These are phyloP conservation scores for Allomyces javanicus DNA, from an alignment of 192 early-diverging fungal species.

Conservation along the genomic window DNA sequence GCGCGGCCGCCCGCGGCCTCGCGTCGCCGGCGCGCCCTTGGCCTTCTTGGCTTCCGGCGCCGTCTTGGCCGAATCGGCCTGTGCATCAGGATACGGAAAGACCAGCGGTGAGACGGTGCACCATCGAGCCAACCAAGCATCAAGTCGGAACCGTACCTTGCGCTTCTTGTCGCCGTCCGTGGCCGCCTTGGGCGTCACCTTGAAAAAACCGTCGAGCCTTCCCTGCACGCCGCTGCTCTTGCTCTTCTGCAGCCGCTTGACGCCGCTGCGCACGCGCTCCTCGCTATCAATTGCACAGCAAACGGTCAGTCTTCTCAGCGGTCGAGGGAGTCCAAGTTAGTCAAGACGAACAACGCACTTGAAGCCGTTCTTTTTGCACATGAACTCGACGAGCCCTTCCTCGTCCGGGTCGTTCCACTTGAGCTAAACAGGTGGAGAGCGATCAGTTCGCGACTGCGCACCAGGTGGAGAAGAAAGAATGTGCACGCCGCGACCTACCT, in stretches of 20 bases:
- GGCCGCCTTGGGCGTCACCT: conserved; percentile 13
- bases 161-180: conserved; percentile 10
- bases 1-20: no score
- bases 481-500: conserved; percentile 22
- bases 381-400: conserved; percentile 66
- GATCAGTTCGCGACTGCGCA: background rate
- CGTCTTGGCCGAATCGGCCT: no score
- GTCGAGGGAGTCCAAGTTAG: background rate
- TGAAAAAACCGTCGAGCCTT: conserved; percentile 84
- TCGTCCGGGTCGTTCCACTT: conserved; percentile 55
- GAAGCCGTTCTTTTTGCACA: conserved; percentile 92
- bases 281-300: conserved; percentile 25
- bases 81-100: no score
- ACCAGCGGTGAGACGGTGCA: no score
- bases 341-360: conserved; percentile 23
- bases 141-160: conserved; percentile 11
- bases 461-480: background rate
- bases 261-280: conserved; percentile 64
- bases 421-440: conserved; percentile 17
- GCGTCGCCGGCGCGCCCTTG: no score
- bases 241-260: conserved; percentile 61
- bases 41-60: no score
- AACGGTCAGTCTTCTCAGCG: background rate
- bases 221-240: conserved; percentile 66
- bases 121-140: no score